Percentiles rank a stretch among this genome's conserved stretches.
Conservation (phyloP, 768 basidiomycete species). For the Podaxis mareebaensis region DNA sequence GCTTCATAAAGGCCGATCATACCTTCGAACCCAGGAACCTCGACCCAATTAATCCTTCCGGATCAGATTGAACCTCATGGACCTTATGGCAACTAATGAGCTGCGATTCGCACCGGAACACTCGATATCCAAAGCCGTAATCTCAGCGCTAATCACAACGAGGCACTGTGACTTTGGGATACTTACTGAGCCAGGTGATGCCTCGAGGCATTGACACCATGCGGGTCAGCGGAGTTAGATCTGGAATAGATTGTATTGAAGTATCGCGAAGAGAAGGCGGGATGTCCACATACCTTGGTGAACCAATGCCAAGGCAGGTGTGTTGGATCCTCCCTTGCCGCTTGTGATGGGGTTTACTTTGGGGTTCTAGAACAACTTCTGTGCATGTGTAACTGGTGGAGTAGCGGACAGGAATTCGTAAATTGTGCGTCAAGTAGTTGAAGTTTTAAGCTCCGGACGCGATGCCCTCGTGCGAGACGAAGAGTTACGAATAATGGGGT, state of each 20-base stretch:
- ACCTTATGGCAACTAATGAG: background rate
- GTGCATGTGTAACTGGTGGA: background rate
- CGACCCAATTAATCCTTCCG: background rate
- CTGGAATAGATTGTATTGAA: background rate
- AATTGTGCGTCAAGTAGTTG: background rate
- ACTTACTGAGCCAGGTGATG: constrained; percentile 7
- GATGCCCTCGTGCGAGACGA: background rate
- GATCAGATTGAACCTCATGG: background rate
- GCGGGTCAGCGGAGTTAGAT: constrained; percentile 11
- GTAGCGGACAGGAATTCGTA: no score
- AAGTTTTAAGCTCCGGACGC: background rate
- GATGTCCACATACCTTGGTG: background rate
- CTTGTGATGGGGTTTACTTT: background rate
- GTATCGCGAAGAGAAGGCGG: background rate
- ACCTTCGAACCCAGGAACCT: background rate
- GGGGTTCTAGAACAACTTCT: background rate
- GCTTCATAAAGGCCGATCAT: background rate
- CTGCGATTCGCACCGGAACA: background rate
- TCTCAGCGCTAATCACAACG: background rate
- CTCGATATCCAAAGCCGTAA: background rate
- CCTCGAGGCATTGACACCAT: constrained; percentile 11
- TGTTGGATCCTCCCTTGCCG: background rate
- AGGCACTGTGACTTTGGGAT: constrained; percentile 1
- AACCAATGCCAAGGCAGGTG: background rate
- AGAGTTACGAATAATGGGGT: background rate